Evolutionary conservation across 1,284 basidiomycete species (phyloP), one percentile per base, ranked within the genome.

Genomic region (Cystobasidium pallidum): DNA sequence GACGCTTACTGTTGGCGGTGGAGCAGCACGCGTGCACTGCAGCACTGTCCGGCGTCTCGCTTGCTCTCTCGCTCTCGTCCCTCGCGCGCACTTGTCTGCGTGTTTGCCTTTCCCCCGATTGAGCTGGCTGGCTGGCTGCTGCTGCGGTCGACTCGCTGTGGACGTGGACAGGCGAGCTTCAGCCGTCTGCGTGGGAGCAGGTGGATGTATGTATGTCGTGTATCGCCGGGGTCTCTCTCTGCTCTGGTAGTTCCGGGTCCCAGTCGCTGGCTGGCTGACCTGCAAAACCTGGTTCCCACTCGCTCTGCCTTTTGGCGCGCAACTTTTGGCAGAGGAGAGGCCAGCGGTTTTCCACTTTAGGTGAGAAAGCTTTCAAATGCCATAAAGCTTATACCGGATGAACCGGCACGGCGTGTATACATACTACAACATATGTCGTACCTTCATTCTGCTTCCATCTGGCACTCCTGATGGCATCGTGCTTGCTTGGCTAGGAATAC

Each of bases 241-340:
- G 43, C 43, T 45, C 11, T 45, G 43, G 11, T n/a, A 8, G 3
- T 3, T 45, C 43, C 52, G 7, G 21, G 6, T 41, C 30, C 26
- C 4, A 36, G 28, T 55, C 28, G 52, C 52, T 55, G 52, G 52
- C 52, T 58, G 26, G 39, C 55, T 58, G 55, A 41, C 55, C 32
- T 34, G 55, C 55, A 41, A 58, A 41, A 51, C 24, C 24, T 17
- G 24, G 49, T 45, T 51, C 24, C 49, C 49, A 24, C 49, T 24
- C n/a, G 24, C 49, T 51, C 21, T 24, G 26, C 7, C 6, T 26
- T 51, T 47, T 21, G 45, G 45, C 49, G 17, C 21, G 8, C 49
- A 28, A 51, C 49, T 51, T 47, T 47, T 39, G 36, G 43, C 4
- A 45, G 8, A 45, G 19, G 4, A 3, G 15, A 11, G 43, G 19